Conservation (phyloP, 2,329 filamentous ascomycete species). For the Calonectria pteridis region DNA sequence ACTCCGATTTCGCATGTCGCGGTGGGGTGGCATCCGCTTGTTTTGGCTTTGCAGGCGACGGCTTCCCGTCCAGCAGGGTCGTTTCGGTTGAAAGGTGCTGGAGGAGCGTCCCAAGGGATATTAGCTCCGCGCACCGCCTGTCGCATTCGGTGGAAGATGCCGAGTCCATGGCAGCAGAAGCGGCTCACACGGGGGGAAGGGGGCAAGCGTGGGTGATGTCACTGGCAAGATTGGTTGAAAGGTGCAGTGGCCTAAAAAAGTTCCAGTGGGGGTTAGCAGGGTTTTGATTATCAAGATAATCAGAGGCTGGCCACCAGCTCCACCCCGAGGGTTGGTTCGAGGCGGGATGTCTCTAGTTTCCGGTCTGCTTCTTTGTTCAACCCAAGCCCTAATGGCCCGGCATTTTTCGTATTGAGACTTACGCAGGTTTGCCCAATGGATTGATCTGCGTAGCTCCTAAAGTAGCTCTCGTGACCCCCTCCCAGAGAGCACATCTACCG, state of each 20-base stretch:
- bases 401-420: not conserved
- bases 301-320: not conserved
- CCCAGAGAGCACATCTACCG: not conserved
- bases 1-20: constrained; percentile 30
- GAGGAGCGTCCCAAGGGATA: constrained; percentile 53
- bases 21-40: constrained; percentile 10
- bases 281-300: constrained; percentile 31
- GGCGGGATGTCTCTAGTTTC: not conserved
- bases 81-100: constrained; percentile 50
- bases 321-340: not conserved
- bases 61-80: constrained; percentile 33
- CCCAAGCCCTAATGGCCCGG: not conserved
- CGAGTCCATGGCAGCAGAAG: constrained; percentile 25
- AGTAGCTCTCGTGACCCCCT: not conserved
- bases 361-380: not conserved
- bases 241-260: not conserved
- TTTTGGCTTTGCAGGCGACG: constrained; percentile 4
- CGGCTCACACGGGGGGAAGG: not conserved
- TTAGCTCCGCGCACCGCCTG: constrained; percentile 49
- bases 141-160: constrained; percentile 45
- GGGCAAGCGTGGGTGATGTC: constrained; percentile 7
- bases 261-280: constrained; percentile 17
- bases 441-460: not conserved
- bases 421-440: not conserved
- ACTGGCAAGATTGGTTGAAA: not conserved